Base-by-base conservation (phyloP, 192 early-diverging fungal genomes). In the Rhizoclosmatium sp. region DNA sequence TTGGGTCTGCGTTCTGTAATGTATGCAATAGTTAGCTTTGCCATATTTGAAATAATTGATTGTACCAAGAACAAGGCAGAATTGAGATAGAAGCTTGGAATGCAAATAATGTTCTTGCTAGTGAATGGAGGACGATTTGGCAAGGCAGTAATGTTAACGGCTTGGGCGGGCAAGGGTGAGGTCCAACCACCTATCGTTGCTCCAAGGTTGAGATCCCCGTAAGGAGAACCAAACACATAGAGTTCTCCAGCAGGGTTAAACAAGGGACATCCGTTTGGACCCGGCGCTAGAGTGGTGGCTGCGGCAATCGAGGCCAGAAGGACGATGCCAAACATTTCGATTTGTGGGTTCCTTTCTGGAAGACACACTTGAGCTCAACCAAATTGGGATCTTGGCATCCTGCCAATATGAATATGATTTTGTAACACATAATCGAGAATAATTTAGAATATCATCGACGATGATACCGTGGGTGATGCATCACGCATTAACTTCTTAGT, bases 91-190 rank as follows among this genome's bases (percentile, higher is more conserved):
- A 47, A 47, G 49, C 49, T 19, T 39, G 73, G 47, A 19, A 79
- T n/a, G 47, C 78, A 79, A 31, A 79, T 51, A 44, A 79, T 7
- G 59, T 74, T 79, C 10, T 51, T 10, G 12, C 51, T 45, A 19
- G 69, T 69, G 66, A 78, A 78, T 9, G 76, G 72, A 4, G 72
- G 72, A 19, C 72, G 72, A 31, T 46, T 46, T 2, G 72, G 59
- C 10, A 75, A 42, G 21, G 56, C 60, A 21, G 72, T 75, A 9
- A 64, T 47, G 60, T 75, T 75, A 16, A 47, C 39, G 58, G 19
- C 72, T 40, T 12, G 7, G 19, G 59, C 4, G 9, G n/a, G 31
- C 7, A 45, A 42, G 16, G 56, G 40, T 5, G 72, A 12, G 9
- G 23, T 60, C 72, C 72, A 75, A 2, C 12, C 56, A 5, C 9